Conservation (phyloP, 441 rosid species). For the Gossypium trilobum region DNA sequence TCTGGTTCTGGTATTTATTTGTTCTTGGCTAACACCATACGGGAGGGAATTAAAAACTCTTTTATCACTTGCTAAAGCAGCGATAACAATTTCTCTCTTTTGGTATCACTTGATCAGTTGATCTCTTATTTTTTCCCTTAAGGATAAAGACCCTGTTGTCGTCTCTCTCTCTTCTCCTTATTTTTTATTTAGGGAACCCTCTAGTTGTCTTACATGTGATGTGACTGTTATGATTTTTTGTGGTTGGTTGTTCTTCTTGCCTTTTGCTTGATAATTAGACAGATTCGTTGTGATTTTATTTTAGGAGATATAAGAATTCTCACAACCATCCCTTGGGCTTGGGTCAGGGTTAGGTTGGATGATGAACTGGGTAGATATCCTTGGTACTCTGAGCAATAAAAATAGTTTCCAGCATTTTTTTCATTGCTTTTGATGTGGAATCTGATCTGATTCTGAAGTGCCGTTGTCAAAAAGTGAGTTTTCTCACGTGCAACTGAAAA, state of each 20-base stretch:
- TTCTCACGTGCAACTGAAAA: constrained; percentile 11
- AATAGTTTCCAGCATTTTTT: neutral
- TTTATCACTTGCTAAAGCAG: constrained; percentile 4
- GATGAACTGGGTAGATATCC: neutral
- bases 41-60: neutral
- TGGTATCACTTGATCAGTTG: neutral
- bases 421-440: neutral
- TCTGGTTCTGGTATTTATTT: neutral
- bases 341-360: neutral
- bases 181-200: neutral
- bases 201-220: neutral
- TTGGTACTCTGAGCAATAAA: neutral
- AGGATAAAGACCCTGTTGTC: neutral
- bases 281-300: neutral
- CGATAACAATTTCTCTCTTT: neutral
- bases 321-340: neutral
- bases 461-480: constrained; percentile 7
- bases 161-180: neutral
- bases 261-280: neutral
- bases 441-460: neutral
- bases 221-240: neutral
- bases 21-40: neutral
- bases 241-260: neutral
- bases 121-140: neutral
- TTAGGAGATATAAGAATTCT: neutral